These are phyloP conservation scores for Lavandula angustifolia DNA, from an alignment of 257 asterid species.

Conservation along the genomic window DNA sequence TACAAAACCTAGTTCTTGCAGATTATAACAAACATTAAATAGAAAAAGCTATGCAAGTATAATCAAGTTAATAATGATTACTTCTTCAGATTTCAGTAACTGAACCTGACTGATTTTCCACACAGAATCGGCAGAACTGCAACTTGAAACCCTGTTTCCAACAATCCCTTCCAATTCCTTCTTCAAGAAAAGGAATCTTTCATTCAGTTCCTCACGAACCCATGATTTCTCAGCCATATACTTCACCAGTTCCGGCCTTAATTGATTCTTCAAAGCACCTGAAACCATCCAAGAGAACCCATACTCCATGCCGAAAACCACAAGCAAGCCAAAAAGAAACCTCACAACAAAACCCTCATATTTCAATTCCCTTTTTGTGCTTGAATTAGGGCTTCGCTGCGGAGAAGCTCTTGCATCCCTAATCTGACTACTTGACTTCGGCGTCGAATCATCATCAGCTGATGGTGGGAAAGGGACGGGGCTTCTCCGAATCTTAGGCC, in stretches of 20 bases:
- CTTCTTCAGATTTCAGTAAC: not conserved
- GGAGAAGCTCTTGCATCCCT: conserved; percentile 33
- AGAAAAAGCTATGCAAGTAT: not conserved
- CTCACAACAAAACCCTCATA: conserved; percentile 37
- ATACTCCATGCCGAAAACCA: conserved; percentile 46
- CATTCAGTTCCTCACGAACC: conserved; percentile 44
- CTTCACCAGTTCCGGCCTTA: conserved; percentile 48
- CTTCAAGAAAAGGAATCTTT: conserved; percentile 53
- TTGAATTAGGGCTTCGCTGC: conserved; percentile 33
- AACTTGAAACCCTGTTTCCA: conserved; percentile 40
- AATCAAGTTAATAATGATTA: not conserved
- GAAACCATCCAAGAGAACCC: conserved; percentile 52
- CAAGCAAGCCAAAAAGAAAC: conserved; percentile 41
- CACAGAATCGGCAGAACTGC: conserved; percentile 49
- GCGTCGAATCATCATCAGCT: conserved; percentile 43
- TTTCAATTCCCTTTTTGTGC: conserved; percentile 38
- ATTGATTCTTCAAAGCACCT: conserved; percentile 39
- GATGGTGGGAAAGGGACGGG: conserved; percentile 51
- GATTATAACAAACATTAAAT: not conserved
- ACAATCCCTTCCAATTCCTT: conserved; percentile 41
- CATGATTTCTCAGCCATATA: conserved; percentile 49
- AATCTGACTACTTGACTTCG: conserved; percentile 34
- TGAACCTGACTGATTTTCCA: conserved; percentile 74
- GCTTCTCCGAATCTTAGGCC: conserved; percentile 47
- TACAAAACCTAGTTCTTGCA: not conserved